Conservation (phyloP, 345 rosid species). For the Aquilaria malaccensis region DNA sequence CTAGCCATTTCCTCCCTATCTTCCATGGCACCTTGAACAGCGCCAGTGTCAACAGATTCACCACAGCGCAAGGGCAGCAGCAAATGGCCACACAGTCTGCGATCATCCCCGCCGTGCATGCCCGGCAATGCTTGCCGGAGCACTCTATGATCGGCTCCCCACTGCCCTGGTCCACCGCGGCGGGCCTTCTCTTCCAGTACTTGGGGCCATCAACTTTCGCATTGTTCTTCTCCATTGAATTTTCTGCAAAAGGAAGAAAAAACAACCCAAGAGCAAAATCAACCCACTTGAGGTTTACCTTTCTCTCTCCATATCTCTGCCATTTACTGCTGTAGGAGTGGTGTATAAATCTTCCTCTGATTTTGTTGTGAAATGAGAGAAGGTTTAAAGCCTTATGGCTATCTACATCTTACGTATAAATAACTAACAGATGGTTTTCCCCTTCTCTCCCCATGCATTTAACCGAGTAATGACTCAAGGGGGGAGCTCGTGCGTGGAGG, state of each 20-base stretch:
- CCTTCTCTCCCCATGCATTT: too few relatives aligned
- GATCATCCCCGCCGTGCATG: constrained; percentile 51
- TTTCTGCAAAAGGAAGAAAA: neutral
- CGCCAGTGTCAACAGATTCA: constrained; percentile 45
- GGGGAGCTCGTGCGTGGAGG: too few relatives aligned
- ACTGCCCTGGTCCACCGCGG: constrained; percentile 13
- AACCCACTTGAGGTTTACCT: too few relatives aligned
- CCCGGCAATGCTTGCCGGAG: constrained; percentile 46
- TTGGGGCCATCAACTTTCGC: constrained; percentile 17
- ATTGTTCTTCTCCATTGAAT: constrained; percentile 29
- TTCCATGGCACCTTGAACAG: constrained; percentile 52
- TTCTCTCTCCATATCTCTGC: too few relatives aligned
- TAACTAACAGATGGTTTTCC: too few relatives aligned
- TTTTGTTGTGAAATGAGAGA: too few relatives aligned
- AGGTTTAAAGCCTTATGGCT: too few relatives aligned
- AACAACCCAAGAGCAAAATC: too few relatives aligned
- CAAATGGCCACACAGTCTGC: constrained; percentile 73
- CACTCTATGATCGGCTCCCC: constrained; percentile 30
- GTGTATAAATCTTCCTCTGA: too few relatives aligned
- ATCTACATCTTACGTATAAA: too few relatives aligned
- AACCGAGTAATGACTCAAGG: too few relatives aligned
- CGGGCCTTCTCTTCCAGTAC: constrained; percentile 8
- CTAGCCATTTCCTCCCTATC: constrained; percentile 46
- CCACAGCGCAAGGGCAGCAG: constrained; percentile 67
- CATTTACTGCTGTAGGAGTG: too few relatives aligned